Evolutionary conservation across 345 rosid species (phyloP).

Genomic region (Populus nigra): DNA sequence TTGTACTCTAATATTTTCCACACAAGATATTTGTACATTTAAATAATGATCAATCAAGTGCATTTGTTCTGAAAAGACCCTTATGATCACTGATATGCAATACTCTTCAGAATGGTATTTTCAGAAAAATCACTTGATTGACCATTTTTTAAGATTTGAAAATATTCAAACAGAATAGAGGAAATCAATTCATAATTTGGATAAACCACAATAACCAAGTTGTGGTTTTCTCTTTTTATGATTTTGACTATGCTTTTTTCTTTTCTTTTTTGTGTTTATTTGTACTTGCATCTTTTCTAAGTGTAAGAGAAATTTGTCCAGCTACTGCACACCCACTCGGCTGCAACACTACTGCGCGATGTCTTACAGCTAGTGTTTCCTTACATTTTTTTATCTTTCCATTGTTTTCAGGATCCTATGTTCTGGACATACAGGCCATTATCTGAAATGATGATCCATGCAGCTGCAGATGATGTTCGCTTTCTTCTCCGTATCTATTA

Average conservation of each 20-base stretch:
- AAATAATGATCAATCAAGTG: not conserved
- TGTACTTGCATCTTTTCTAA: not conserved
- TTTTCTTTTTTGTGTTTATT: not conserved
- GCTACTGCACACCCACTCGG: not conserved
- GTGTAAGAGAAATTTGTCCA: not conserved
- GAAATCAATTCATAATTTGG: not conserved
- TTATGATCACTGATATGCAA: not conserved
- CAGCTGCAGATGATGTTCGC: slow-evolving; percentile 97
- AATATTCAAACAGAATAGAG: not conserved
- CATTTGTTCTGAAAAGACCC: not conserved
- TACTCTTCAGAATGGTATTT: not conserved
- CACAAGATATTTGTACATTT: not conserved
- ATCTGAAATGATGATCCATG: slow-evolving; percentile 81
- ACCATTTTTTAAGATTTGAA: not conserved
- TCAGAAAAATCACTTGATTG: not conserved
- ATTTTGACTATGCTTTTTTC: not conserved
- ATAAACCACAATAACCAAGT: not conserved
- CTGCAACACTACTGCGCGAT: not conserved
- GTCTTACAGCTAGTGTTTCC: not conserved
- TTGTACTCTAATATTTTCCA: not conserved
- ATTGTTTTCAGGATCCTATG: slow-evolving; percentile 63
- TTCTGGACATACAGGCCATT: slow-evolving; percentile 88
- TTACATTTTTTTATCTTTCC: slow-evolving; percentile 10
- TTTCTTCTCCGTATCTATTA: slow-evolving; percentile 73
- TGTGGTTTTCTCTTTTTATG: not conserved